These are phyloP conservation scores for Xylaria sp. DNA, from an alignment of 2,329 filamentous ascomycete species.

Conservation along the genomic window DNA sequence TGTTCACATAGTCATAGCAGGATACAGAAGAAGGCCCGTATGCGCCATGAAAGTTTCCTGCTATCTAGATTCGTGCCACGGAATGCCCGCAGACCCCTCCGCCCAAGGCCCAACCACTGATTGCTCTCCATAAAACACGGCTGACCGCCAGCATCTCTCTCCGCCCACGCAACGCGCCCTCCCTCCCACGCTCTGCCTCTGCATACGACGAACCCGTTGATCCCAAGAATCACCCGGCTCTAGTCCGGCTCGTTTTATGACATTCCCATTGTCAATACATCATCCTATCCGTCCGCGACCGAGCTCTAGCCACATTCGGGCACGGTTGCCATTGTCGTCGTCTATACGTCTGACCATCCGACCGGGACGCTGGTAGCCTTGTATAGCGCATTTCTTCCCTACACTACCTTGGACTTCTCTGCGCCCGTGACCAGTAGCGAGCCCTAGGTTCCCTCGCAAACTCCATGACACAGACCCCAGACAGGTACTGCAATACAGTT, in stretches of 20 bases:
- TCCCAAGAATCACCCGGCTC: background rate
- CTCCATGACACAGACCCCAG: background rate
- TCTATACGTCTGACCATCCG: constrained; percentile 18
- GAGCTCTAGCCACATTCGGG: background rate
- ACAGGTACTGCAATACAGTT: constrained; percentile 1
- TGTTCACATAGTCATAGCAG: background rate
- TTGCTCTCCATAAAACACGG: constrained; percentile 21
- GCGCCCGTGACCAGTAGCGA: background rate
- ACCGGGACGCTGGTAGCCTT: constrained; percentile 31
- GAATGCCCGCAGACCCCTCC: constrained; percentile 20
- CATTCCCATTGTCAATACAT: background rate
- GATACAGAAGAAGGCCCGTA: background rate
- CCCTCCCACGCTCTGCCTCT: constrained; percentile 1
- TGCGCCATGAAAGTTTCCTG: background rate
- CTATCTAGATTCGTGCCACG: constrained; percentile 5
- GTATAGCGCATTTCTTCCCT: constrained; percentile 17
- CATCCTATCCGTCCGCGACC: background rate
- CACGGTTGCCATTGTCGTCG: constrained; percentile 9
- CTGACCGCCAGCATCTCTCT: constrained; percentile 22
- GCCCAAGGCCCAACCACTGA: constrained; percentile 19
- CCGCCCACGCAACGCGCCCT: constrained; percentile 14
- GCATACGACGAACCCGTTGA: background rate
- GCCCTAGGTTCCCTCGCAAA: background rate
- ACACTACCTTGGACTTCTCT: background rate
- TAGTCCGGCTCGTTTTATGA: background rate